Conservation (phyloP, 331 rosid species). For the Acacia concinna region DNA sequence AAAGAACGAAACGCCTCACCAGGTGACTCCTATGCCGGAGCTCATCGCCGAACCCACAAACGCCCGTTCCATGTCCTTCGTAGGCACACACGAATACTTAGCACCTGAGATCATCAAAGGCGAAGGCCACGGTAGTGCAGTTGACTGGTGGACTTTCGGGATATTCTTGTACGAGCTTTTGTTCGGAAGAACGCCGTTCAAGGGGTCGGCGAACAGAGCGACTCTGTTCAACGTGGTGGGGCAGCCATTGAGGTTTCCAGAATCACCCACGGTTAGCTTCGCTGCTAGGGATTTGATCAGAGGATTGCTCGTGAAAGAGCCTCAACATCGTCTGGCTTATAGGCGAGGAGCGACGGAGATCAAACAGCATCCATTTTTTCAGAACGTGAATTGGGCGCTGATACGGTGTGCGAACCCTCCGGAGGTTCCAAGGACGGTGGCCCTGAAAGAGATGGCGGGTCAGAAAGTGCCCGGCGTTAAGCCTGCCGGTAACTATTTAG, state of each 20-base stretch:
- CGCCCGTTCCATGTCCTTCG: slow-evolving; percentile 97
- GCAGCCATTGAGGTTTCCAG: slow-evolving; percentile 93
- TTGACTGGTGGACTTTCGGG: slow-evolving; percentile 99
- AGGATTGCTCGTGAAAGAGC: slow-evolving; percentile 97
- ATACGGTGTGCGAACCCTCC: slow-evolving; percentile 96
- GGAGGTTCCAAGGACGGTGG: slow-evolving; percentile 63
- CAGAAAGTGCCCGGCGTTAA: slow-evolving; percentile 65
- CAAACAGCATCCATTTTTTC: slow-evolving; percentile 95
- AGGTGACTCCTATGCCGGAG: slow-evolving; percentile 83
- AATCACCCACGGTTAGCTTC: slow-evolving; percentile 85
- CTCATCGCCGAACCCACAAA: slow-evolving; percentile 86
- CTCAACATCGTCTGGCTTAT: slow-evolving; percentile 96
- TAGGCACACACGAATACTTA: slow-evolving; percentile 95
- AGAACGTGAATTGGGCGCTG: slow-evolving; percentile 94
- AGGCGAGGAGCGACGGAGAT: slow-evolving; percentile 95
- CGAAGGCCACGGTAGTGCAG: slow-evolving; percentile 99
- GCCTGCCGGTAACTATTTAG: slow-evolving; percentile 89
- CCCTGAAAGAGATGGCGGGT: slow-evolving; percentile 31
- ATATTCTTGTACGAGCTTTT: slow-evolving; percentile 91
- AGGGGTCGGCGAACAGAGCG: slow-evolving; percentile 79
- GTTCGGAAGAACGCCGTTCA: slow-evolving; percentile 93
- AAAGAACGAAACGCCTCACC: slow-evolving; percentile 65
- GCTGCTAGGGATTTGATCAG: slow-evolving; percentile 97
- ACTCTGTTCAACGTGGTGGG: slow-evolving; percentile 94
- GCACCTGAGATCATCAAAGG: slow-evolving; percentile 97